Percentiles rank a stretch among this genome's conserved stretches.
phyloP scores from a whole-genome alignment of 75 land plant species.

The Pseudotsuga menziesii region DNA sequence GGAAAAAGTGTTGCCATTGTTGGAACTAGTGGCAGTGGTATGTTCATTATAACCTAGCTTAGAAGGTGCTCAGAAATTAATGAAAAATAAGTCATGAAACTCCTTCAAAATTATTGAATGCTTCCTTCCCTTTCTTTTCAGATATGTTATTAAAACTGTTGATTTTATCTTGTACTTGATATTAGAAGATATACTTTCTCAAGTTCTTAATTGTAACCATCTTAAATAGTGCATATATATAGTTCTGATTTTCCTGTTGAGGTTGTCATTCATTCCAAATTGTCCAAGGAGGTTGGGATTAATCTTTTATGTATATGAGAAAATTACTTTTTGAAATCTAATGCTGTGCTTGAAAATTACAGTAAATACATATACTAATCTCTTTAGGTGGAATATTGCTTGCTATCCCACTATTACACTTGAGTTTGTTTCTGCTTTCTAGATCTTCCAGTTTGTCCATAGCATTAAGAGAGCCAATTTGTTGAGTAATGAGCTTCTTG shows the following conservation, averaged over 20 bases:
- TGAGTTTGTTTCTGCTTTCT: background rate
- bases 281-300: background rate
- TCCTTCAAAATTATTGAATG: background rate
- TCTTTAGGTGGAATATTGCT: too few species aligned
- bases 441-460: background rate
- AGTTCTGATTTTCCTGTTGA: background rate
- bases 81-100: background rate
- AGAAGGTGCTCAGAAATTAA: background rate
- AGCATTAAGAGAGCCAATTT: background rate
- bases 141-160: background rate
- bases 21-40: constrained; percentile 99
- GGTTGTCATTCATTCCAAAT: background rate
- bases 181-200: background rate
- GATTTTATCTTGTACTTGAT: background rate
- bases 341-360: background rate
- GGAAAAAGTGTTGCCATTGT: constrained; percentile 95
- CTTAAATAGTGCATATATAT: background rate
- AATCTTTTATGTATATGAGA: background rate
- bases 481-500: background rate
- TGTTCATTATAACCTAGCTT: constrained; percentile 4
- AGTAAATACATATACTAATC: background rate
- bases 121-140: background rate
- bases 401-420: too few species aligned
- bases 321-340: background rate
- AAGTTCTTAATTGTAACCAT: background rate